Evolutionary conservation across 2,329 filamentous ascomycete genomes (phyloP), one percentile per base, ranked within the genome.

Genomic region (Endothia cerciana): DNA sequence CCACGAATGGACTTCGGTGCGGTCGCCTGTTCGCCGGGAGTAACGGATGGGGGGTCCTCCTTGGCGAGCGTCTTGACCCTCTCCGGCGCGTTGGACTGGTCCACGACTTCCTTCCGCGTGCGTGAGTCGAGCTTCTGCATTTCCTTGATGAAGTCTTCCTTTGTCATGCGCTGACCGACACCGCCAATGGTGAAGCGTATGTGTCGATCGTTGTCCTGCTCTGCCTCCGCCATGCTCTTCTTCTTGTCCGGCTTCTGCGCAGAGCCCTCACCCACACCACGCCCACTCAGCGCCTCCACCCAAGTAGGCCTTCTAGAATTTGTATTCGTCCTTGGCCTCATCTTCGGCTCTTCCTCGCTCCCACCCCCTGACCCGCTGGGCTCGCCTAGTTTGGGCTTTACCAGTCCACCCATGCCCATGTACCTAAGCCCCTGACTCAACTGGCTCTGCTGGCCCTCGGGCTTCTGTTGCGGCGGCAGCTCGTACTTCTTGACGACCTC

Each of bases 401-500:
- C 73, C 15, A 81, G 73, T 10, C 79, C 78, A 33, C 82, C 79
- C 70, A 86, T 82, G 60, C 85, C 84, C 73, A 87, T 82, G 65
- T 84, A 84, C 72, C 85, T 86, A 43, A 86, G 77, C 64, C 83
- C 77, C 30, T 81, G 77, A 22, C 78, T 77, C 38, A 84, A 73
- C 22, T 78, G 68, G 53, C 77, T 78, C 22, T 71, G 75, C 22
- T 77, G 74, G 15, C 81, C 77, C 65, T 77, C 80, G 19, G 81
- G 80, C 0, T 71, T 68, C 69, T 83, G 86, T 33, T 85, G 77
- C 0, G 83, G 79, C 0, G 90, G 89, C 36, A 94, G 84, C 69
- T 94, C 89, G 74, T 93, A 94, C 65, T 91, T 89, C 80, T 94
- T 94, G 74, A 96, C 86, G 40, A 96, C 92, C 75, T 96, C 92